phyloP scores from a whole-genome alignment of 345 rosid genomes.

The Excoecaria agallocha region DNA sequence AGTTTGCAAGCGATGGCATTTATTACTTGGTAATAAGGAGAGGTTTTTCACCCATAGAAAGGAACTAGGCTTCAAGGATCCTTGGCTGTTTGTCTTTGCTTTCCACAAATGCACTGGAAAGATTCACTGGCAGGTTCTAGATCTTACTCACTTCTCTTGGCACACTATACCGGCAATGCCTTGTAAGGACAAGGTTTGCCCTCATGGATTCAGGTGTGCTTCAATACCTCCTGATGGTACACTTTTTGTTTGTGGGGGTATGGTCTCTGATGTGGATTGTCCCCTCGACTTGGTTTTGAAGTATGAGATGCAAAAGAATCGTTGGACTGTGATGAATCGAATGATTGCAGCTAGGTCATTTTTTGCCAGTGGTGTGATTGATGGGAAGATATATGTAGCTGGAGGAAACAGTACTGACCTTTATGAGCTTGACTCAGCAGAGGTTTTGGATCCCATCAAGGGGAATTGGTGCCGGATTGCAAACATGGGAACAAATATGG shows the following conservation, averaged over 20 bases:
- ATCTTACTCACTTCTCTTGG: constrained; percentile 68
- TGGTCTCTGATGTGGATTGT: constrained; percentile 71
- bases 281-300: constrained; percentile 77
- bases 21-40: constrained; percentile 63
- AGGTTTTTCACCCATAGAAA: constrained; percentile 64
- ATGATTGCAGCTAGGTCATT: constrained; percentile 76
- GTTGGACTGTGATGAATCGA: constrained; percentile 64
- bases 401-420: constrained; percentile 75
- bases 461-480: constrained; percentile 63
- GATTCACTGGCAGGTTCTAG: constrained; percentile 79
- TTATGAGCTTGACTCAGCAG: constrained; percentile 68
- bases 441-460: constrained; percentile 63
- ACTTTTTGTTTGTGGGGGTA: constrained; percentile 81
- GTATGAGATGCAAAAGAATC: constrained; percentile 73
- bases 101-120: constrained; percentile 72
- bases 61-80: constrained; percentile 66
- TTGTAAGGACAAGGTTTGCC: constrained; percentile 72
- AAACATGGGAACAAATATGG: constrained; percentile 74
- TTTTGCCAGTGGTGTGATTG: constrained; percentile 68
- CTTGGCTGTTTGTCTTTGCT: constrained; percentile 83
- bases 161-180: constrained; percentile 85
- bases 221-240: constrained; percentile 57
- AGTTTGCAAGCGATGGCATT: constrained; percentile 82
- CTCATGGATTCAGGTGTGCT: constrained; percentile 69
- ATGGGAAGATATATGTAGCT: constrained; percentile 75